These are phyloP conservation scores for Pseudogymnoascus sp. DNA, from an alignment of 2,329 filamentous ascomycete genomes.

Conservation along the genomic window DNA sequence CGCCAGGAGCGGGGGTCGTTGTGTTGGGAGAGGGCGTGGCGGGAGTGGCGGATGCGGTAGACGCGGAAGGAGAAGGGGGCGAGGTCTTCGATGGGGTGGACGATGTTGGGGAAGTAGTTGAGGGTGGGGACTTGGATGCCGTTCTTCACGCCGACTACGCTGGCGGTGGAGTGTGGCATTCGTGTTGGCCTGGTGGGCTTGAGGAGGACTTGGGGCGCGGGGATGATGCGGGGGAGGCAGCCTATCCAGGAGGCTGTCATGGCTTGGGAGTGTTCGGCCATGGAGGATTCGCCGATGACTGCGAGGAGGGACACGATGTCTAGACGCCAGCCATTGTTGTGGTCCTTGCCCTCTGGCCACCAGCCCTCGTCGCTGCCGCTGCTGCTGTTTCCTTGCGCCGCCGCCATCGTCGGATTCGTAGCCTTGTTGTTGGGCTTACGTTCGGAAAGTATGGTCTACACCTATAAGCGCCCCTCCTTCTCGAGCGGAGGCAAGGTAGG, in stretches of 20 bases:
- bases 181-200: conserved; percentile 46
- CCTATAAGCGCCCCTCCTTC: background rate
- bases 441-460: background rate
- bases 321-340: conserved; percentile 42
- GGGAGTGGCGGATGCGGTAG: conserved; percentile 39
- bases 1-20: background rate
- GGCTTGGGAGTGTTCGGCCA: conserved; percentile 49
- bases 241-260: conserved; percentile 51
- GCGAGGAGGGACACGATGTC: conserved; percentile 56
- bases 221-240: conserved; percentile 51
- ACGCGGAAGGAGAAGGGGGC: conserved; percentile 42
- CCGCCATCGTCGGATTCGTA: background rate
- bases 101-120: conserved; percentile 55
- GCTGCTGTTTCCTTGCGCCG: background rate
- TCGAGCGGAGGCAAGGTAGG: background rate
- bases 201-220: conserved; percentile 55
- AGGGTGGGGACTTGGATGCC: conserved; percentile 47
- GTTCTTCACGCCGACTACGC: conserved; percentile 50
- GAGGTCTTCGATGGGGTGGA: conserved; percentile 46
- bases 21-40: background rate
- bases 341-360: conserved; percentile 36
- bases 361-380: conserved; percentile 22
- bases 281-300: conserved; percentile 53
- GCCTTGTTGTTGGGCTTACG: background rate
- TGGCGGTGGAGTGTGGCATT: conserved; percentile 46